Percentiles rank a stretch among this genome's conserved stretches.
Evolutionary conservation across 2,329 filamentous ascomycete genomes (phyloP).

Genomic region (Pseudogymnoascus sp.): DNA sequence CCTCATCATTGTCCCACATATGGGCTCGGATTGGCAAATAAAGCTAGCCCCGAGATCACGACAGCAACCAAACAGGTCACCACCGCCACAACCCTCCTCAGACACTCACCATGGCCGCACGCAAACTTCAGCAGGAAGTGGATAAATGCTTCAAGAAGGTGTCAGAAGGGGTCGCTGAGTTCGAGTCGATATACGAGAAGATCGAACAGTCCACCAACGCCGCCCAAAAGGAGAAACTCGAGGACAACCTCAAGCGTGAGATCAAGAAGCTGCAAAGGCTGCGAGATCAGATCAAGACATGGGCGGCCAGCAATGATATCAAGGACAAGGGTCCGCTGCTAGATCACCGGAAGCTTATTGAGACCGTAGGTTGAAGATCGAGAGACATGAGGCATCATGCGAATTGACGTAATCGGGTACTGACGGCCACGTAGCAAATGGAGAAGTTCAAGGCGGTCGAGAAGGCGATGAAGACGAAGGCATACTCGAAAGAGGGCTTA

Average conservation of each 20-base stretch:
- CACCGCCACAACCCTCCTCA: conserved; percentile 10
- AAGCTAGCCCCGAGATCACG: conserved; percentile 23
- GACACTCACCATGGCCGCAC: conserved; percentile 67
- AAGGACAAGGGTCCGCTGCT: conserved; percentile 96
- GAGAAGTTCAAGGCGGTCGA: conserved; percentile 99
- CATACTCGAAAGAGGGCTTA: conserved; percentile 95
- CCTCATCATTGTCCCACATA: conserved; percentile 16
- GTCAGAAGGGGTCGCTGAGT: conserved; percentile 80
- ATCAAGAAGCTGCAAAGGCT: conserved; percentile 99
- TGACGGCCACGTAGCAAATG: conserved; percentile 66
- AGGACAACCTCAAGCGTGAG: conserved; percentile 96
- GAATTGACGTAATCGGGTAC: conserved; percentile 4
- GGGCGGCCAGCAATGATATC: conserved; percentile 96
- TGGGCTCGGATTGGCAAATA: conserved; percentile 21
- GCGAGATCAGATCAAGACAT: conserved; percentile 98
- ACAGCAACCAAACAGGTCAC: conserved; percentile 19
- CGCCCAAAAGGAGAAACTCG: conserved; percentile 95
- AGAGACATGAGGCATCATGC: conserved; percentile 9
- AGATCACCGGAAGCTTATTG: conserved; percentile 91
- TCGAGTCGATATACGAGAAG: conserved; percentile 96
- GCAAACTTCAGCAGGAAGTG: conserved; percentile 96
- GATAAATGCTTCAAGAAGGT: conserved; percentile 99
- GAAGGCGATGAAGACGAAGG: conserved; percentile 99
- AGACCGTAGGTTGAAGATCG: conserved; percentile 59
- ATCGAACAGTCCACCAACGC: conserved; percentile 87